Percentiles rank a stretch among this genome's conserved stretches.
phyloP scores from a whole-genome alignment of 2,329 filamentous ascomycete genomes.

The Rhynchosporium graminicola region DNA sequence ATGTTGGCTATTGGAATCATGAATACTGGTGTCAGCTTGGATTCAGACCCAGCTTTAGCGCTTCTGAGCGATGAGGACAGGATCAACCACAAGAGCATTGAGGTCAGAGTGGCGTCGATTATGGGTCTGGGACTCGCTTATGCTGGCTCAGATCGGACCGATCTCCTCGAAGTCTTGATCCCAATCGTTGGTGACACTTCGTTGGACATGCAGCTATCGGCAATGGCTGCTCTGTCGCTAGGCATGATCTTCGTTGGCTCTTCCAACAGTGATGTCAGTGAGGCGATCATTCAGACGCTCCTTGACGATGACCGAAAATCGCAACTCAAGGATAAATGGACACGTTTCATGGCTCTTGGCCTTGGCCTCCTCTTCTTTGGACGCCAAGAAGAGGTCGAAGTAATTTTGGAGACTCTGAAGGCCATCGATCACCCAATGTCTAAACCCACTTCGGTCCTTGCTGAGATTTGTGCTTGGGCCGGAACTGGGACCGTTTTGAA shows the following conservation, averaged over 20 bases:
- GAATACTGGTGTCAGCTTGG: slow-evolving; percentile 86
- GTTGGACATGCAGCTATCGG: slow-evolving; percentile 91
- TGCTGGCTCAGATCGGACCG: slow-evolving; percentile 89
- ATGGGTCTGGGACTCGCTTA: slow-evolving; percentile 97
- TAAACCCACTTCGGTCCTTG: slow-evolving; percentile 90
- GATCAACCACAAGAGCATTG: slow-evolving; percentile 73
- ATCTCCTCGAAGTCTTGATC: slow-evolving; percentile 80
- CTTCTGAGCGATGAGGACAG: slow-evolving; percentile 80
- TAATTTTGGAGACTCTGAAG: slow-evolving; percentile 94
- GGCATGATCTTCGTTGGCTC: slow-evolving; percentile 93
- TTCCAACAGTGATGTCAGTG: slow-evolving; percentile 85
- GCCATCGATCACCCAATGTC: slow-evolving; percentile 96
- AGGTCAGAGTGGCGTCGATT: slow-evolving; percentile 80
- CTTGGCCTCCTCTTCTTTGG: slow-evolving; percentile 94
- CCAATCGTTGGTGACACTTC: slow-evolving; percentile 84
- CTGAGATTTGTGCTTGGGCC: slow-evolving; percentile 97
- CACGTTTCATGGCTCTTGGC: slow-evolving; percentile 91
- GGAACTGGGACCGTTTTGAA: slow-evolving; percentile 96
- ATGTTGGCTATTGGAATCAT: slow-evolving; percentile 93
- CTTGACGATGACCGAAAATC: slow-evolving; percentile 90
- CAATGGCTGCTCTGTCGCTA: slow-evolving; percentile 89
- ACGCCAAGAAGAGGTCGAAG: slow-evolving; percentile 97
- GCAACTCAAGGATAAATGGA: slow-evolving; percentile 97
- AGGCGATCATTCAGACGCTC: slow-evolving; percentile 88
- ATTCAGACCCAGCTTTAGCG: slow-evolving; percentile 87